Conservation (phyloP, 202 grass and related monocot species). For the Zoysia matrella region DNA sequence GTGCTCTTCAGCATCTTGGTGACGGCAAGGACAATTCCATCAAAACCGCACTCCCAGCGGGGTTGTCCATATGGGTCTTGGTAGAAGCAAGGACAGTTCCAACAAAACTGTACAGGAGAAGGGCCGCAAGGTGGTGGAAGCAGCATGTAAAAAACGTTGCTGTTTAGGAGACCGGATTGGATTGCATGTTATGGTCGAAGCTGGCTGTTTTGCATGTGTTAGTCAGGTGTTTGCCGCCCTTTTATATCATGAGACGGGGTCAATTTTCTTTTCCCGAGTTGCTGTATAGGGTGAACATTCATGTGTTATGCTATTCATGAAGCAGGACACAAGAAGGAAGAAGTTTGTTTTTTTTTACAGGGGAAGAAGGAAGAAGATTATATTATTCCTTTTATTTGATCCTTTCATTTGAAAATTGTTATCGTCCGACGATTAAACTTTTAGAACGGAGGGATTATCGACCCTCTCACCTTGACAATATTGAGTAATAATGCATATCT, state of each 20-base stretch:
- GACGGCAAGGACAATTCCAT: not conserved
- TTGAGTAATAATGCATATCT: too few species aligned
- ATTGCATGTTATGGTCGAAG: not conserved
- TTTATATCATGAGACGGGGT: not conserved
- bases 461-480: too few species aligned
- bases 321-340: not conserved
- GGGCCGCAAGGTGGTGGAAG: not conserved
- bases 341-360: not conserved
- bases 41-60: not conserved
- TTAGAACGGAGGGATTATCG: too few species aligned
- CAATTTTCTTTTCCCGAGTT: not conserved
- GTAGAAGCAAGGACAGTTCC: not conserved
- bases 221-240: not conserved
- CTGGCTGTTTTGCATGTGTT: not conserved
- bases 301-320: not conserved
- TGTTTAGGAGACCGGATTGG: not conserved
- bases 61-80: constrained; percentile 29
- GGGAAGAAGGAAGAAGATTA: too few species aligned
- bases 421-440: too few species aligned
- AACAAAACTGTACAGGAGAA: constrained; percentile 23
- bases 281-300: not conserved
- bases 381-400: too few species aligned
- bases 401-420: too few species aligned
- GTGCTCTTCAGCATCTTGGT: constrained; percentile 16
- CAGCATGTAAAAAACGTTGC: not conserved